Base-by-base conservation (phyloP, 192 early-diverging fungal genomes). In the Gamsiella multidivaricata region DNA sequence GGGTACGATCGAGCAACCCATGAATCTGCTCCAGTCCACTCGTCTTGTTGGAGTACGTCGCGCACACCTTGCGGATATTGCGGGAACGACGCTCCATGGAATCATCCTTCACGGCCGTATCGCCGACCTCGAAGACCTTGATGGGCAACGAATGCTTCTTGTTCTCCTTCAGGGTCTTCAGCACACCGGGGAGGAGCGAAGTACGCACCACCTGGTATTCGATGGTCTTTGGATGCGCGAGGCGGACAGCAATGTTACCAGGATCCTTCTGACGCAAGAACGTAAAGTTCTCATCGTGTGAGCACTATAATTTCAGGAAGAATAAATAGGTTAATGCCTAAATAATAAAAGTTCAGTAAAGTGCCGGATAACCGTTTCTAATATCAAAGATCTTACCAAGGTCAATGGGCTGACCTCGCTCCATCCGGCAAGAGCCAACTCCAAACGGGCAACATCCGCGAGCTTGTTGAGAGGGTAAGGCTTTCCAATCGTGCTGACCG, bases 121-220 rank as follows among this genome's bases (percentile, higher is more conserved):
- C 97, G 31, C 94, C 94, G 33, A 98, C 95, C 80, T 99, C 98
- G 75, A 99, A 99, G 64, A 98, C 76, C 82, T 94, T 94, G 84
- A 97, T 82, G 9, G 98, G 98, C 39, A 97, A 85, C 5, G 96
- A 82, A 58, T 94, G 88, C 79, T 90, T 93, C 86, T 93, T 96
- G 83, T 95, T 94, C 54, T 86, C 86, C 72, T 88, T 86, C 49
- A 98, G 67, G 0, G 97, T 97, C 89, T 99, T 99, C 60, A 99
- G 86, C 18, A 97, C 80, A 23, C 98, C 98, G 3, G 94, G 95
- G 37, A 98, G 84, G 54, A 99, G 83, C 15, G 94, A 92, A 23
- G 96, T 94, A 56, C 97, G 93, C 41, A 97, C 95, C 25, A 98
- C 94, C 79, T 96, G 88, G 81, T 92, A 96, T 70, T 97, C 96